Conservation (phyloP, 2,329 filamentous ascomycete genomes). For the Colletotrichum endophyticum region DNA sequence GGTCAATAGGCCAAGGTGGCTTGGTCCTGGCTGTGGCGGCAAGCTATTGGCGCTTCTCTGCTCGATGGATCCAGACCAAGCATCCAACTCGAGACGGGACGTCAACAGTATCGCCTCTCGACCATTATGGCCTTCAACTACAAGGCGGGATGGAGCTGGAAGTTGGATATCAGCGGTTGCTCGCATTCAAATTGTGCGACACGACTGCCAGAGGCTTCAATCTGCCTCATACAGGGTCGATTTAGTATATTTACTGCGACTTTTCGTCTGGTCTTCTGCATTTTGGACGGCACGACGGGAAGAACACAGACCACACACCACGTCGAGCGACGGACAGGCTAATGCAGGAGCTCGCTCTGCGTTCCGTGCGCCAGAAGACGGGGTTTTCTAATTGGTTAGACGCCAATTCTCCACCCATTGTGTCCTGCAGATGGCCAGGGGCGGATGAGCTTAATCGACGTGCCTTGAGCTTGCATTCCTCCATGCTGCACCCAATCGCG, state of each 20-base stretch:
- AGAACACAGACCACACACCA: background rate
- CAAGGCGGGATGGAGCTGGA: background rate
- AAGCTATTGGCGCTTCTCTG: background rate
- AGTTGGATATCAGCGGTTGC: background rate
- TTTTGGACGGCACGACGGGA: background rate
- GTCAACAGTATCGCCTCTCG: background rate
- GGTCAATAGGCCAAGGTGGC: background rate
- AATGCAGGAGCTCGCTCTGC: constrained; percentile 6
- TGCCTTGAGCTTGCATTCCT: background rate
- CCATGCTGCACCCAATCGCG: background rate
- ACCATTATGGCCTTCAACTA: background rate
- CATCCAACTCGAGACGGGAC: background rate
- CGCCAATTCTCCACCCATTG: background rate
- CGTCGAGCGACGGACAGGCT: background rate
- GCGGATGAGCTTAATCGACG: constrained; percentile 9
- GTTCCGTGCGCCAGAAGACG: background rate
- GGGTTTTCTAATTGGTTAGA: background rate
- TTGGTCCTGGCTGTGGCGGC: background rate
- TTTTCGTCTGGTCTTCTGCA: background rate
- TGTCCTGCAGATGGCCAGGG: constrained; percentile 1
- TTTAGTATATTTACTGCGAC: no score
- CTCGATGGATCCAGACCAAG: background rate
- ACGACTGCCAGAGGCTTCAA: background rate
- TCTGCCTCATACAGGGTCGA: background rate
- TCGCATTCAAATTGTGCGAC: background rate